A percentile compares a stretch with the other conserved stretches of the same genome.
phyloP scores from a whole-genome alignment of 148 eudicot species.

The Rhododendron williamsianum region DNA sequence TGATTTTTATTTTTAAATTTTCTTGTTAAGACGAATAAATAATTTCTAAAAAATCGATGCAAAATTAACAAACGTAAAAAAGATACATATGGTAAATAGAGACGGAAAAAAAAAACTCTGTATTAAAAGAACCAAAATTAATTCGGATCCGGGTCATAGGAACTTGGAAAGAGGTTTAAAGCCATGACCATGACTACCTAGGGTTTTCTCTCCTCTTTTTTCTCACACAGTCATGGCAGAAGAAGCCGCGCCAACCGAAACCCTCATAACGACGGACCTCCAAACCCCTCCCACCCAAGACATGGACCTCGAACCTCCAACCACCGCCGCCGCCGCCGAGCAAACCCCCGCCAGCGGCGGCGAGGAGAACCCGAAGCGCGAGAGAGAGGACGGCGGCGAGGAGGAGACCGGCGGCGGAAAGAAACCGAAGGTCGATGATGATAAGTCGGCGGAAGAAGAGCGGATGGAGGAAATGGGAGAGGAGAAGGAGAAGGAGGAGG shows the following conservation, averaged over 20 bases:
- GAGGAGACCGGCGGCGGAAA: constrained; percentile 29
- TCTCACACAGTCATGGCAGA: constrained; percentile 28
- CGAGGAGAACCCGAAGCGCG: constrained; percentile 37
- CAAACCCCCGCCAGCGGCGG: constrained; percentile 15
- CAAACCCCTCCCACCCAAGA: constrained; percentile 23
- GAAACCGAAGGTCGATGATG: constrained; percentile 40
- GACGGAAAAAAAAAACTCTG: too few species aligned
- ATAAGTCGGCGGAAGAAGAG: constrained; percentile 59
- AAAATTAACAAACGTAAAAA: too few species aligned
- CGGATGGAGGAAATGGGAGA: constrained; percentile 32
- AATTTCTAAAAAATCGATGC: too few species aligned
- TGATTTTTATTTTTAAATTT: too few species aligned
- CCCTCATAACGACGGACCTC: constrained; percentile 15
- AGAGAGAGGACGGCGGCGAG: constrained; percentile 46
- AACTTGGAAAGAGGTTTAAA: neutral
- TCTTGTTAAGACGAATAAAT: too few species aligned
- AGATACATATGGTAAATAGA: too few species aligned
- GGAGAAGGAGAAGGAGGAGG: constrained; percentile 11
- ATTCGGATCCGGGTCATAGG: neutral
- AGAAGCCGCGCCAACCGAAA: constrained; percentile 6
- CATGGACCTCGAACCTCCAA: constrained; percentile 44
- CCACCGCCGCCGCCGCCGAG: constrained; percentile 11
- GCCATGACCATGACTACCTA: neutral
- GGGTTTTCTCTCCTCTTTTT: neutral
- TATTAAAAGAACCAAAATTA: neutral